Evolutionary conservation across 495 filamentous ascomycete species (phyloP).

Genomic region (Choiromyces venosus): DNA sequence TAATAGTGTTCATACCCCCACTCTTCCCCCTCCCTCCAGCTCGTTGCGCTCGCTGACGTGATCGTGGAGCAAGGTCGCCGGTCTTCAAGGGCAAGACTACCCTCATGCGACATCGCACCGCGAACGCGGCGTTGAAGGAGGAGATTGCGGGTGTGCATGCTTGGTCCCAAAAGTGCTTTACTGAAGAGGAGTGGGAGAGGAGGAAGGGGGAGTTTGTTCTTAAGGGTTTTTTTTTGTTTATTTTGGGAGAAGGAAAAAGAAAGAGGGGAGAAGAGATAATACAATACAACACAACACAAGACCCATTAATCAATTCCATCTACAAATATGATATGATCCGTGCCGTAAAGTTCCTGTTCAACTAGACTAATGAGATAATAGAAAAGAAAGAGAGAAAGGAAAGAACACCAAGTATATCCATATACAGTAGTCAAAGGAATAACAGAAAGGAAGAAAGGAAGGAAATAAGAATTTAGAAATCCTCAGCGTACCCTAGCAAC

Average conservation of each 20-base stretch:
- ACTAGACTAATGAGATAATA: not conserved
- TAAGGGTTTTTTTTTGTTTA: no score
- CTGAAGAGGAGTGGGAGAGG: conserved; percentile 85
- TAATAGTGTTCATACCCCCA: conserved; percentile 58
- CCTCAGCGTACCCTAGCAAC: conserved; percentile 20
- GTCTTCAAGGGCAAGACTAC: conserved; percentile 80
- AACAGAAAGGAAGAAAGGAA: not conserved
- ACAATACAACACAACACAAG: no score
- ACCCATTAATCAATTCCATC: not conserved
- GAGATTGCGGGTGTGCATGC: conserved; percentile 95
- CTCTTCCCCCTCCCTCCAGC: not conserved
- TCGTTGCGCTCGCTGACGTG: not conserved
- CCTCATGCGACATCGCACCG: conserved; percentile 79
- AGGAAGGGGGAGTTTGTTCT: conserved; percentile 46
- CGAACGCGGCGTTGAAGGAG: conserved; percentile 79
- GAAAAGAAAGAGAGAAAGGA: not conserved
- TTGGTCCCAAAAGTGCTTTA: conserved; percentile 97
- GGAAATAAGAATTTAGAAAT: not conserved
- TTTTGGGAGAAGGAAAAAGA: not conserved
- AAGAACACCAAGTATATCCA: not conserved
- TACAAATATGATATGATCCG: not conserved
- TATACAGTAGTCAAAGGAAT: not conserved
- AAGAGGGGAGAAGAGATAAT: not conserved
- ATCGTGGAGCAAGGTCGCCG: conserved; percentile 50
- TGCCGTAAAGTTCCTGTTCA: not conserved